Conservation (phyloP, 108 stramenopile species). For the Nitzschia sp. region DNA sequence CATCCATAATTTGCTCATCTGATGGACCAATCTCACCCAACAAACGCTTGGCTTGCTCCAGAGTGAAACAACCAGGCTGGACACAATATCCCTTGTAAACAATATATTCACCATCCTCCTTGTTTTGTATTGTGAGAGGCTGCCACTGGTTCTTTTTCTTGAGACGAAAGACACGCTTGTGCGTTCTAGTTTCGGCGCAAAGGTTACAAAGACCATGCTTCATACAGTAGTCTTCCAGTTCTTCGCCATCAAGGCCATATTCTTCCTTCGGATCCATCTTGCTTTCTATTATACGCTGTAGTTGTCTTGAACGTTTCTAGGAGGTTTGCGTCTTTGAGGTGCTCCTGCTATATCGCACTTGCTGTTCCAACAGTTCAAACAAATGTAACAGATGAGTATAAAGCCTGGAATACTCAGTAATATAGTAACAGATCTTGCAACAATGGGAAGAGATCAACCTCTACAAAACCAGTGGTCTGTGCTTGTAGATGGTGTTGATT, state of each 20-base stretch:
- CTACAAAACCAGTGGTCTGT: too few species aligned
- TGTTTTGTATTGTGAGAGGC: constrained; percentile 21
- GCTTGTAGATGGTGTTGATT: too few species aligned
- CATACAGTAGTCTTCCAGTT: constrained; percentile 41
- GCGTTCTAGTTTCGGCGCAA: constrained; percentile 36
- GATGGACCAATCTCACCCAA: constrained; percentile 35
- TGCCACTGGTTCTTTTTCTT: constrained; percentile 34
- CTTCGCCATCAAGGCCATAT: constrained; percentile 23
- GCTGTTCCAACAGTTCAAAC: too few species aligned
- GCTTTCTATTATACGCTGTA: too few species aligned
- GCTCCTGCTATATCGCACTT: too few species aligned
- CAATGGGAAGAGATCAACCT: too few species aligned
- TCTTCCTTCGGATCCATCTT: too few species aligned
- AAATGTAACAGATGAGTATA: too few species aligned
- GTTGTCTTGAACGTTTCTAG: too few species aligned
- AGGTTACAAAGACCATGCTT: constrained; percentile 37
- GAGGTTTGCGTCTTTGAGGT: too few species aligned
- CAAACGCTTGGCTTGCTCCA: constrained; percentile 41
- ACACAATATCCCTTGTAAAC: constrained; percentile 54
- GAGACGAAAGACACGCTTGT: constrained; percentile 25
- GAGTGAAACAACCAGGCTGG: constrained; percentile 42
- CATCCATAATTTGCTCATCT: background rate
- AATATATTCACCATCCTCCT: constrained; percentile 19
- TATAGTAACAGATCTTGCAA: too few species aligned
- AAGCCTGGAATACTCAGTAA: too few species aligned